Base-by-base conservation (phyloP, 148 eudicot species). In the Oxyria digyna region DNA sequence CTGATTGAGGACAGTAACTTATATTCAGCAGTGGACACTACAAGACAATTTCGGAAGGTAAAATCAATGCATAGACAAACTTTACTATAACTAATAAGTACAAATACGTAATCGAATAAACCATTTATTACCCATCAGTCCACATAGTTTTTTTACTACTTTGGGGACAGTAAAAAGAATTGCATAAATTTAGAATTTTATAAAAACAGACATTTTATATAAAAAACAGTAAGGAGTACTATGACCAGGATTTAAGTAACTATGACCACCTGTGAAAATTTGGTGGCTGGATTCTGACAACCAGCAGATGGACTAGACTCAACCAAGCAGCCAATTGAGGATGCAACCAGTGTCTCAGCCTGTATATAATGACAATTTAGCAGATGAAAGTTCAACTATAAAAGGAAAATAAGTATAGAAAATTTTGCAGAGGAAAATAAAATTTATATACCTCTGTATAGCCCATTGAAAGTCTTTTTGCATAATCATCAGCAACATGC, bases 401-500 rank as follows among this genome's bases (percentile, higher is more conserved):
- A 64, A 24, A 45, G 71, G 38, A 9, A 65, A 24, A 50, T 8
- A 50, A 17, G 14, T 27, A 18, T 72, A 29, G 20, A 11, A 6
- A 62, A 26, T 62, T 29, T 54, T 29, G 6, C 48, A 70, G 68
- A 68, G 26, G 12, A 63, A 46, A 42, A 46, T 1, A 52, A 15
- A 20, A 23, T 23, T 52, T 3, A 3, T 54, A 45, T 71, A 94
- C 99, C 89, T 88, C 83, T 67, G 72, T 80, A 76, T 94, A 87
- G 73, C 99, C 99, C 29, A 90, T 82, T 52, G 89, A 83, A 40
- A 94, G 87, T 77, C 99, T 81, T 76, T 88, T 94, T 33, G 93
- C 89, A 84, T 94, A 94, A 87, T 94, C 99, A 80, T 91, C 7
- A 64, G 99, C 97, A 42, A 94, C 99, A 84, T 94, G 99, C 76